Evolutionary conservation across 805 yeast genomes (phyloP).

Genomic region (Wickerhamiella cacticola): DNA sequence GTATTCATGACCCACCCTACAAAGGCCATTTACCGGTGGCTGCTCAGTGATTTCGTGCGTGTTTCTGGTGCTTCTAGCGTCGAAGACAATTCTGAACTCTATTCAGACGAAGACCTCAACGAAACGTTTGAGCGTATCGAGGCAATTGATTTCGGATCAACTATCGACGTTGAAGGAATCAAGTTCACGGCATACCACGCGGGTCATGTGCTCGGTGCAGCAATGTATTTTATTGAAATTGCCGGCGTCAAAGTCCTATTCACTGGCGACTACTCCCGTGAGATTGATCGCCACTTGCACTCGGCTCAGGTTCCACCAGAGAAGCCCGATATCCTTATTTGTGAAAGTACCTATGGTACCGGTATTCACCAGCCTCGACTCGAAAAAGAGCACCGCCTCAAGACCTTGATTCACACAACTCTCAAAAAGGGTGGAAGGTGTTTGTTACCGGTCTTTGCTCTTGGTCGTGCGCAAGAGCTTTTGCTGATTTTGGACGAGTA

Average conservation of each 20-base stretch:
- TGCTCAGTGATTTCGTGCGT: constrained; percentile 82
- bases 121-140: constrained; percentile 83
- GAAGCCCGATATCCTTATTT: constrained; percentile 78
- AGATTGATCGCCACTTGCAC: constrained; percentile 87
- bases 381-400: constrained; percentile 72
- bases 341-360: constrained; percentile 95
- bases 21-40: constrained; percentile 94
- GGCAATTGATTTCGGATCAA: constrained; percentile 90
- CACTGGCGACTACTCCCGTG: constrained; percentile 96
- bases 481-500: constrained; percentile 85
- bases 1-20: constrained; percentile 99
- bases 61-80: constrained; percentile 45
- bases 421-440: constrained; percentile 82
- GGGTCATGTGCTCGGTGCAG: constrained; percentile 99
- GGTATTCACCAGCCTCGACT: constrained; percentile 88
- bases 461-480: constrained; percentile 94
- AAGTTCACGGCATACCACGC: constrained; percentile 97
- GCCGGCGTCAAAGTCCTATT: constrained; percentile 81
- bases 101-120: constrained; percentile 81
- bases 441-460: constrained; percentile 84
- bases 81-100: constrained; percentile 35
- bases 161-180: constrained; percentile 87
- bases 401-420: constrained; percentile 73
- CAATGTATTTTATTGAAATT: constrained; percentile 91
- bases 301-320: constrained; percentile 81